A percentile compares a stretch with the other conserved stretches of the same genome.
phyloP scores from a whole-genome alignment of 176 grass and related monocot species.

The Alloteropsis semialata region DNA sequence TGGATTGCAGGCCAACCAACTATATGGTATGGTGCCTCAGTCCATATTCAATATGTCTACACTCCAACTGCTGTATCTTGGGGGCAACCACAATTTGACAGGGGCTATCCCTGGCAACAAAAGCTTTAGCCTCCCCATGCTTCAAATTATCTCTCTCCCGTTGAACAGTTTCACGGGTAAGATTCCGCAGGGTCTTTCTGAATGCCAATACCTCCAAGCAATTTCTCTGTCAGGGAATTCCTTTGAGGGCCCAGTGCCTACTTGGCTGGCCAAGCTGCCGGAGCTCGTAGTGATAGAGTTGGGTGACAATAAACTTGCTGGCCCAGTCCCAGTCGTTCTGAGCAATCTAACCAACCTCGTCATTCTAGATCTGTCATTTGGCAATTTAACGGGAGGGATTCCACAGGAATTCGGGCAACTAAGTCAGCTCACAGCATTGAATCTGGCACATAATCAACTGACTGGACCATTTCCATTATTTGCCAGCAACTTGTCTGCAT shows the following conservation, averaged over 20 bases:
- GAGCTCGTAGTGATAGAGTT: neutral
- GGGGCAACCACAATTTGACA: neutral
- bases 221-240: neutral
- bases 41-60: conserved; percentile 7
- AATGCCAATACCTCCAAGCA: neutral
- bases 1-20: neutral
- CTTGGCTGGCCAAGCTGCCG: neutral
- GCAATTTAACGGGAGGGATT: neutral
- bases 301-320: neutral
- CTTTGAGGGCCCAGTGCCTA: neutral
- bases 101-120: neutral
- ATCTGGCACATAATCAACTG: too few species aligned
- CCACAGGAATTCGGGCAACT: neutral
- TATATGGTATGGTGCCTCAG: neutral
- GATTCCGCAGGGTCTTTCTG: neutral
- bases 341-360: neutral
- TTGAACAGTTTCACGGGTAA: neutral
- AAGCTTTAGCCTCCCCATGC: neutral
- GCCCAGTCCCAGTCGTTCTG: neutral
- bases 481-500: too few species aligned
- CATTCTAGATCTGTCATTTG: neutral
- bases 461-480: neutral
- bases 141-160: accelerated
- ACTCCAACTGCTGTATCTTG: neutral
- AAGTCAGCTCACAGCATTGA: neutral